phyloP scores from a whole-genome alignment of 2,329 filamentous ascomycete species.

The Claviceps sp. region DNA sequence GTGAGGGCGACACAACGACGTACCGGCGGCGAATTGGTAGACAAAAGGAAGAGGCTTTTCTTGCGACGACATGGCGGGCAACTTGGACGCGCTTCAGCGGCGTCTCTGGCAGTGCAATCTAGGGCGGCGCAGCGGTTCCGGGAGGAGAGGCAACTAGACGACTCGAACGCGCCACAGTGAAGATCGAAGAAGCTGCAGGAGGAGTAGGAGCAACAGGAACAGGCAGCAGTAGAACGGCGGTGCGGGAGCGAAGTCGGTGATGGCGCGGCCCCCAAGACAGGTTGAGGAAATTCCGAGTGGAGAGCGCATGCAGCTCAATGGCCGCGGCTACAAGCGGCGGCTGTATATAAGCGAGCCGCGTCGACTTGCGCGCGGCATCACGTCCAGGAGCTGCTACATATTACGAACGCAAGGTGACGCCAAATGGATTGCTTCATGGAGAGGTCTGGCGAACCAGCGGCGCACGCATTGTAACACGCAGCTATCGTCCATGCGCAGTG shows the following conservation, averaged over 20 bases:
- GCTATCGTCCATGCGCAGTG: too few relatives aligned
- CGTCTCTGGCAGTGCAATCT: constrained; percentile 7
- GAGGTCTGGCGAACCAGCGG: too few relatives aligned
- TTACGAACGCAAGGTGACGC: too few relatives aligned
- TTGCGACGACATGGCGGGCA: constrained; percentile 48
- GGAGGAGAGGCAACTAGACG: neutral
- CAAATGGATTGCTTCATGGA: too few relatives aligned
- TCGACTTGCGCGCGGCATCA: neutral
- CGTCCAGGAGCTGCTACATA: too few relatives aligned
- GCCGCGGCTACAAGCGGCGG: neutral
- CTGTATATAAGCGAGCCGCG: neutral
- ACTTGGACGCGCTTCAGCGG: constrained; percentile 1
- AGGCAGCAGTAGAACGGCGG: neutral
- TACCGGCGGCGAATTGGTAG: constrained; percentile 91
- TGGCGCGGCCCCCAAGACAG: neutral
- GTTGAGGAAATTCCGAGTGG: neutral
- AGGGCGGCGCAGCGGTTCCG: constrained; percentile 7
- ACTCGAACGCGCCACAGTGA: neutral
- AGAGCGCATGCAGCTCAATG: neutral
- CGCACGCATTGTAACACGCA: too few relatives aligned
- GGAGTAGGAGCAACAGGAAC: neutral
- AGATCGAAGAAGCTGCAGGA: neutral
- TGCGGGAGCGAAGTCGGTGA: constrained; percentile 3
- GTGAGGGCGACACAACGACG: constrained; percentile 20
- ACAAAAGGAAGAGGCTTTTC: constrained; percentile 74